Base-by-base conservation (phyloP, 495 filamentous ascomycete genomes). In the Terfezia claveryi region DNA sequence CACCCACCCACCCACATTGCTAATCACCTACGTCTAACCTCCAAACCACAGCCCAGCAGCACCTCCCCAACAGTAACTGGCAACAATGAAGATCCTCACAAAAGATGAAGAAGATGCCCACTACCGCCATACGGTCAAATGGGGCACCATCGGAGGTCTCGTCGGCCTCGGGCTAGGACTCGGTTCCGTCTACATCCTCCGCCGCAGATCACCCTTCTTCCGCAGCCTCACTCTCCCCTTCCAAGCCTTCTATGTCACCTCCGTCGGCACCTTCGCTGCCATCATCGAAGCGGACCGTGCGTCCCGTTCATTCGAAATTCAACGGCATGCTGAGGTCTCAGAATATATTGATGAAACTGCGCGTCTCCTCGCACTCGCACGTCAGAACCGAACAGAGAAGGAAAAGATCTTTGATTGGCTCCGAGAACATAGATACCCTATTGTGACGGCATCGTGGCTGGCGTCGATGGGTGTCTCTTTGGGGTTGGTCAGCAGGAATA, bases 221-320 rank as follows among this genome's bases (percentile, higher is more conserved):
- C 77, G 83, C 37, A 67, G 74, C 51, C 79, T 98, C 57, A 92
- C 88, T 0, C 62, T 94, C 0, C 91, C 87, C 9, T 83, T 98
- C 76, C 81, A 84, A 62, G 73, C 83, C 50, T 98, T 98, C 76
- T 78, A 95, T 53, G 76, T 85, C n/a, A 82, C 82, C 12, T 88
- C 83, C 32, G 65, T 80, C 8, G 80, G 77, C 27, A 94, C 91
- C 10, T 94, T 94, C 69, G 73, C 76, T 54, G 81, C 80, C 57
- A 94, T 98, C 71, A 74, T 95, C 61, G 69, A 76, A 44, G 91
- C 92, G 41, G 91, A 98, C 72, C 76, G 82, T 49, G 77, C 75
- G 61, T 84, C 81, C 52, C 80, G 86, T 58, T 57, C 56, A 51
- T 95, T 76, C 75, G 88, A 95, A 68, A 62, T 67, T n/a, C 59